Base-by-base conservation (phyloP, 192 early-diverging fungal genomes). In the Coemansia sp. region DNA sequence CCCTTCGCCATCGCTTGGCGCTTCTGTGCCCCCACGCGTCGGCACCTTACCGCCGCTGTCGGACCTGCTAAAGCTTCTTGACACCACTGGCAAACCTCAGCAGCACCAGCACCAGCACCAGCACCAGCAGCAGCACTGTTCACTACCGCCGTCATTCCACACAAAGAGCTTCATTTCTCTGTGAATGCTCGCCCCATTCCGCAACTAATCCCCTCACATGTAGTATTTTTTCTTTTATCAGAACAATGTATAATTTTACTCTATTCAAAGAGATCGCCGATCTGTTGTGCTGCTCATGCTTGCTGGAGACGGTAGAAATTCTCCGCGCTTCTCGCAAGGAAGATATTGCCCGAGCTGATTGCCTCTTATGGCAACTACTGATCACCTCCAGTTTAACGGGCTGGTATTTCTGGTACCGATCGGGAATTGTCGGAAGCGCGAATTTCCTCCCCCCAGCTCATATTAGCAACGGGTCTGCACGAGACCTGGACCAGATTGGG, bases 21-120 rank as follows among this genome's bases (percentile, higher is more conserved):
- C 63, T 6, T 35, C 58, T 22, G 29, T 61, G 32, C 61, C 62
- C 33, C 54, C 54, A 15, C 59, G 69, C 15, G 61, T 59, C 11
- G 52, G 59, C 11, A 19, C 61, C 9, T 58, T 79, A 64, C 76
- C 76, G 23, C 61, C 70, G 29, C 61, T 79, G 50, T 73, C 76
- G 0, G 71, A 73, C 19, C 52, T 79, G 56, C 76, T 79, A 7
- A 69, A 59, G 41, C 59, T 70, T 41, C 33, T 73, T 23, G 67
- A 65, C 19, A 58, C 32, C 48, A 32, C 57, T 13, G 55, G 19
- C 38, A 43, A 50, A 41, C 35, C 55, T 35, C 64, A 43, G 20
- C 40, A 62, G 19, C 60, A 62, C 33, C 20, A 38, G 9, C 36
- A 36, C 3, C 20, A 53, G 52, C 52, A 54, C 0, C 52, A 54